Evolutionary conservation across 1,284 basidiomycete species (phyloP), one percentile per base, ranked within the genome.

Genomic region (Ustilago nuda): DNA sequence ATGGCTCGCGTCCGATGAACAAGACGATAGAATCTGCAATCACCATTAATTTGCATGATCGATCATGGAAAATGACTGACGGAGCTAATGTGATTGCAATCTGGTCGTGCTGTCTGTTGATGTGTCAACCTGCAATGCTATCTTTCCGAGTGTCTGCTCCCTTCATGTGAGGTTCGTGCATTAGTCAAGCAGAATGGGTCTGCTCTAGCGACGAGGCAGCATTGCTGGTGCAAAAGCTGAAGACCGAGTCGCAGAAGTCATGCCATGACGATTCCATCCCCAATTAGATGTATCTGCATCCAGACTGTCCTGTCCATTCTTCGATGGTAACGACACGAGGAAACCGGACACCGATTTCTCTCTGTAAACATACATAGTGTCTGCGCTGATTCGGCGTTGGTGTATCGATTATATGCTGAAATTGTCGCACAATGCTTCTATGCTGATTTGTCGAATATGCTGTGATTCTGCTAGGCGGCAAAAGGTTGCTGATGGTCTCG

Each of bases 401-500:
- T 48, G 27, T 8, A 51, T 15, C 39, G 39, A 32, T 2, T 23
- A 13, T 32, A 30, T 33, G 48, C n/a, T 51, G 27, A 9, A 12
- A 33, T 51, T 23, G 48, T 51, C 48, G 4, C 13, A 41, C 45
- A 33, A 46, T 52, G 51, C 51, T 52, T 52, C 30, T 45, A 19
- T 45, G 11, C 19, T 45, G 11, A 8, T 19, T 45, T 45, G 43
- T 19, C 43, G 43, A 45, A 19, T n/a, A 36, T 41, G 23, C 45
- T 56, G 37, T 13, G 36, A 41, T 41, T 51, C 12, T 51, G 57
- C 46, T 19, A 45, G 32, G 41, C n/a, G 56, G 36, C 30, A 23
- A 36, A 36, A 19, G 43, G 56, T 30, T 30, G 41, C n/a, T 51
- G 66, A 37, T 45, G 7, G 9, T 50, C 23, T 41, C 51, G 33